Evolutionary conservation across 371 early-diverging fungal genomes (phyloP), one percentile per base, ranked within the genome.

Genomic region (Mucor ambiguus): DNA sequence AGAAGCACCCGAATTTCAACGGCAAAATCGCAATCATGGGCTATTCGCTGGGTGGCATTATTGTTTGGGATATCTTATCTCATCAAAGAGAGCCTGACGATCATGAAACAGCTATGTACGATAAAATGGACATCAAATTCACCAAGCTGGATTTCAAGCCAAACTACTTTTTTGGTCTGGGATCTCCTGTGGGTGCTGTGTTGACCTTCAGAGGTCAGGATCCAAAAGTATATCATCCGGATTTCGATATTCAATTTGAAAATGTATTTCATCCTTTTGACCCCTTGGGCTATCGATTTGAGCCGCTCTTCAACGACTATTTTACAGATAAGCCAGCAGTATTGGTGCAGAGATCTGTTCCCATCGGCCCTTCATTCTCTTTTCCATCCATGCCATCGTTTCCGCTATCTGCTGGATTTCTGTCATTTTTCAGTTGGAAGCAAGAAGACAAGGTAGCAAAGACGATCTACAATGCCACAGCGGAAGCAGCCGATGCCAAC

Each of bases 201-300:
- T 48, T 90, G 55, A 82, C 86, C 12, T 81, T 88, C 58, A 63
- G 91, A 54, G 86, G 86, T 10, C 88, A 89, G 62, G 66, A 71
- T 7, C 80, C 83, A 3, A 52, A 67, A 22, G 28, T 63, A 0
- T 89, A 89, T 68, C 75, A 75, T 29, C 82, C 86, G 28, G 84
- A 84, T n/a, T 58, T 69, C 14, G 74, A 69, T 30, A 85, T 85
- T 48, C 32, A 77, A 2, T 87, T 83, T 76, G 86, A 84, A 62
- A 90, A 89, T 69, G 67, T 89, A 7, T 87, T 88, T 70, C 85
- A 86, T 58, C 81, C 88, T 2, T 88, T 84, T 69, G 89, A 88
- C 64, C 88, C 88, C 7, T 57, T 88, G 67, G 83, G 78, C 5
- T 83, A 83, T 60, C 79, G 83, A 16, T 75, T 80, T 58, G 83